These are phyloP conservation scores for Ascochyta rabiei DNA, from an alignment of 2,329 filamentous ascomycete genomes.

Conservation along the genomic window DNA sequence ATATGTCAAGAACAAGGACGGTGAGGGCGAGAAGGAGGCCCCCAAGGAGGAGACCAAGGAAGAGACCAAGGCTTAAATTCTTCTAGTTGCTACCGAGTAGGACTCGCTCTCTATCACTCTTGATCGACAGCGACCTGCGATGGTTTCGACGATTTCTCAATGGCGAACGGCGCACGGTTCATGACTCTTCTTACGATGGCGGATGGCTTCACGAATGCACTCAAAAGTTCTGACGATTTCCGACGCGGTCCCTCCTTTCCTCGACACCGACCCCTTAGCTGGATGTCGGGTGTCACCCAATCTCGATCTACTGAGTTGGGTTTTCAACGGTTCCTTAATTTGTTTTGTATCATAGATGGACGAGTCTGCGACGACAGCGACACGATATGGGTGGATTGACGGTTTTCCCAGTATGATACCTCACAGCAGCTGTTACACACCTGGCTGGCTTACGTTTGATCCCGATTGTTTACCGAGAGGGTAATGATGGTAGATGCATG, in stretches of 20 bases:
- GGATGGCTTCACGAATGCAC: slow-evolving; percentile 43
- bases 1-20: slow-evolving; percentile 82
- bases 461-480: slow-evolving; percentile 23
- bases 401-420: slow-evolving; percentile 39
- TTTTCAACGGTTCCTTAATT: slow-evolving; percentile 31
- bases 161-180: slow-evolving; percentile 48
- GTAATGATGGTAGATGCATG: slow-evolving; percentile 30
- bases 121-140: slow-evolving; percentile 33
- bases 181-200: slow-evolving; percentile 36
- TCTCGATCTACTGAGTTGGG: slow-evolving; percentile 23
- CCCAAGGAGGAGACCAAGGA: slow-evolving; percentile 55
- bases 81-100: slow-evolving; percentile 39
- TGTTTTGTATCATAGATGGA: slow-evolving; percentile 45
- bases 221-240: slow-evolving; percentile 45
- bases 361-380: slow-evolving; percentile 35
- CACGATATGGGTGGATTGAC: slow-evolving; percentile 31
- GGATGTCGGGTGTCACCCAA: slow-evolving; percentile 28
- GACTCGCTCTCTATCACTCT: slow-evolving; percentile 35
- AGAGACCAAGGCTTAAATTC: slow-evolving; percentile 50
- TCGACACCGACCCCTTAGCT: slow-evolving; percentile 38
- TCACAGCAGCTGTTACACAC: slow-evolving; percentile 29
- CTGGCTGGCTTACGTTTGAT: slow-evolving; percentile 29
- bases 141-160: slow-evolving; percentile 36
- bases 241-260: slow-evolving; percentile 31
- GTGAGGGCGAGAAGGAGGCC: slow-evolving; percentile 46